Evolutionary conservation across 768 basidiomycete species (phyloP), one percentile per base, ranked within the genome.

Genomic region (Leccinum rimulosum): DNA sequence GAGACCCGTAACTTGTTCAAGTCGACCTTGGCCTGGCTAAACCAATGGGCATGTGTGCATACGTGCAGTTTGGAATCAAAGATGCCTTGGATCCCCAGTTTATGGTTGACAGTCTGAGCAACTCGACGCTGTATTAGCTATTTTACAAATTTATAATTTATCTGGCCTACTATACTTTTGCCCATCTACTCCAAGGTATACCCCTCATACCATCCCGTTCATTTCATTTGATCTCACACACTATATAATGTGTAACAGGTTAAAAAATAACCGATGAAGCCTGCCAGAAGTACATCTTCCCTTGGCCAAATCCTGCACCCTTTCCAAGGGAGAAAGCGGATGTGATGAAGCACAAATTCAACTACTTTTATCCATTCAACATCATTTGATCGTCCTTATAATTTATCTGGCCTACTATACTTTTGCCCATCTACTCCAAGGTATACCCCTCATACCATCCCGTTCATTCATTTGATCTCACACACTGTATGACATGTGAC

Each of bases 31-130:
- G 89, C 84, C 52, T 99, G 97, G 97, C 77, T 99, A 76, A 94
- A 94, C 68, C 84, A 99, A 74, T 99, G 97, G 97, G 97, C 97
- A 2, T 99, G 97, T 73, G 96, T 97, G n/a, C 84, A 96, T 40
- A 93, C 92, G 6, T 98, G 95, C 72, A 96, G 97, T 56, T 80
- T 99, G 66, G 97, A 97, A 19, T 94, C 95, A 3, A 89, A 90
- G 68, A 77, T 99, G 59, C 97, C 97, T 3, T 99, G 96, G 95
- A 98, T 70, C 89, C 89, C 17, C 86, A 92, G 55, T 98, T 95
- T 83, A 80, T 98, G 70, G 95, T 99, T 49, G 97, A 99, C 74
- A 94, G 92, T 64, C 75, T 98, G 72, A 95, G 92, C 65, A 96
- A 99, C 75, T 98, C 96, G 10, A 98, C 96, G 10, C 88, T 98